These are phyloP conservation scores for Puccinia coronata DNA, from an alignment of 1,284 basidiomycete genomes.

Conservation along the genomic window DNA sequence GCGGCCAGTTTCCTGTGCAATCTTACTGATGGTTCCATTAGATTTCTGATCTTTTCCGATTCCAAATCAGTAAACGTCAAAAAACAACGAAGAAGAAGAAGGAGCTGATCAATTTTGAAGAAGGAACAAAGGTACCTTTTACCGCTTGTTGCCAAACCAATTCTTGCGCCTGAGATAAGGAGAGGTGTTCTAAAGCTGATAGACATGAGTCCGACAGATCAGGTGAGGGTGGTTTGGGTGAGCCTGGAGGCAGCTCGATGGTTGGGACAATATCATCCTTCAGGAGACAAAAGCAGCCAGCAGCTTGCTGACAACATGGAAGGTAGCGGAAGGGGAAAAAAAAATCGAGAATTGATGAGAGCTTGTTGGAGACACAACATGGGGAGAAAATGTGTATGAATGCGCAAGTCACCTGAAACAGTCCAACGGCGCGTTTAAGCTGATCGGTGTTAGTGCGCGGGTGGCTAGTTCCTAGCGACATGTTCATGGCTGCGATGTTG, in stretches of 20 bases:
- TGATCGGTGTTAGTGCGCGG: conserved; percentile 74
- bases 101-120: background rate
- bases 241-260: background rate
- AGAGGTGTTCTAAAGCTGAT: conserved; percentile 70
- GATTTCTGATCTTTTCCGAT: conserved; percentile 28
- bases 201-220: conserved; percentile 66
- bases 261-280: conserved; percentile 7
- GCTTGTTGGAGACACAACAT: background rate
- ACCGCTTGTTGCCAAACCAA: conserved; percentile 94
- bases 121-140: conserved; percentile 62
- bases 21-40: conserved; percentile 39
- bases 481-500: conserved; percentile 80
- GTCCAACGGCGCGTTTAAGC: conserved; percentile 69
- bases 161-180: conserved; percentile 94
- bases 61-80: conserved; percentile 21
- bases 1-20: conserved; percentile 19
- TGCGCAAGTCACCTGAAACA: conserved; percentile 69
- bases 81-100: too few relatives aligned
- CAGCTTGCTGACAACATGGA: conserved; percentile 14
- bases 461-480: conserved; percentile 69
- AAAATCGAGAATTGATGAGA: background rate
- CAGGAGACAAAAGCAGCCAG: conserved; percentile 39
- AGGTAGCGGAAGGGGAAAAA: background rate
- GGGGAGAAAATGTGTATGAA: background rate
- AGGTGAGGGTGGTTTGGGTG: conserved; percentile 57